These are phyloP conservation scores for Eutypella sp. DNA, from an alignment of 2,329 filamentous ascomycete genomes.

Conservation along the genomic window DNA sequence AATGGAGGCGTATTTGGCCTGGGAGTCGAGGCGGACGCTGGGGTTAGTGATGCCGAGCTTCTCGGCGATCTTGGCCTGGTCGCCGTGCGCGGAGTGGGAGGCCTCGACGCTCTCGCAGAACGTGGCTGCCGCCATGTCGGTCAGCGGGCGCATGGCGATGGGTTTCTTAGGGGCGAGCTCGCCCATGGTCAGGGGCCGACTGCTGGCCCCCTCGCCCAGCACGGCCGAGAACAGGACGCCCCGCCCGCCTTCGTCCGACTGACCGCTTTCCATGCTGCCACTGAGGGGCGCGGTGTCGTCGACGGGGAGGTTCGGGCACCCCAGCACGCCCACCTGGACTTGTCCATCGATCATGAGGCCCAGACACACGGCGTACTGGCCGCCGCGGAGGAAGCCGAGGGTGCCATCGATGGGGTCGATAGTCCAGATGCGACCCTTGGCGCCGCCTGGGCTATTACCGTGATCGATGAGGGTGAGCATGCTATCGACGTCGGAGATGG, in stretches of 20 bases:
- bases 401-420: slow-evolving; percentile 97
- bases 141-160: slow-evolving; percentile 76
- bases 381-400: slow-evolving; percentile 92
- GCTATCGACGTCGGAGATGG: slow-evolving; percentile 58
- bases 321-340: slow-evolving; percentile 89
- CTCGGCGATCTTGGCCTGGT: slow-evolving; percentile 78
- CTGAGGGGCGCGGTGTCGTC: slow-evolving; percentile 71
- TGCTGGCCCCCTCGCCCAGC: slow-evolving; percentile 72
- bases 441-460: slow-evolving; percentile 66
- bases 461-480: slow-evolving; percentile 65
- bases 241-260: slow-evolving; percentile 63
- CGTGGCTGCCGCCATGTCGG: slow-evolving; percentile 71
- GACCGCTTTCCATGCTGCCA: slow-evolving; percentile 67
- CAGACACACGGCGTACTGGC: slow-evolving; percentile 94
- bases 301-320: slow-evolving; percentile 90
- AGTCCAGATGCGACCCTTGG: slow-evolving; percentile 81
- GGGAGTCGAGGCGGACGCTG: slow-evolving; percentile 95
- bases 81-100: slow-evolving; percentile 82
- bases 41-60: slow-evolving; percentile 81
- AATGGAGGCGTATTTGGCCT: slow-evolving; percentile 96
- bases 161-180: slow-evolving; percentile 48
- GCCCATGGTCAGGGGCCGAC: slow-evolving; percentile 61
- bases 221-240: slow-evolving; percentile 89
- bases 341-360: slow-evolving; percentile 88
- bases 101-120: slow-evolving; percentile 98